These are phyloP conservation scores for Penicillium taxi DNA, from an alignment of 495 filamentous ascomycete genomes.

Conservation along the genomic window DNA sequence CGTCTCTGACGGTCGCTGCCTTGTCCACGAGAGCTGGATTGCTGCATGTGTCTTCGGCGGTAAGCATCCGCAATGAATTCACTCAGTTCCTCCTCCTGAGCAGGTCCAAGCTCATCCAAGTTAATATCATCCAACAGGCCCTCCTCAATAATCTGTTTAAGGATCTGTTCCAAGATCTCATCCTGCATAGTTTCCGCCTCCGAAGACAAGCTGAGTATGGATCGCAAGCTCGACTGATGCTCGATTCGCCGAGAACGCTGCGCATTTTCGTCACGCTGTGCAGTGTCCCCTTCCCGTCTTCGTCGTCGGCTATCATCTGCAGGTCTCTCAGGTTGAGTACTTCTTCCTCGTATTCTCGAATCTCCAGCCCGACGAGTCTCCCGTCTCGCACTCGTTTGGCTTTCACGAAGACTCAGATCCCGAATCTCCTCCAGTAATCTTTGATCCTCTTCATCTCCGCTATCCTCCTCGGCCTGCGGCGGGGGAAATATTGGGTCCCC, in stretches of 20 bases:
- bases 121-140: constrained; percentile 81
- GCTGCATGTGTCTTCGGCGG: constrained; percentile 53
- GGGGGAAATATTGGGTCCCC: constrained; percentile 60
- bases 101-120: constrained; percentile 66
- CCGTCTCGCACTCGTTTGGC: constrained; percentile 28
- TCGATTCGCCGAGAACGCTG: constrained; percentile 52
- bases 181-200: constrained; percentile 80
- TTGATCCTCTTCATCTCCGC: constrained; percentile 51
- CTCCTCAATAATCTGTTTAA: constrained; percentile 81
- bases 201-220: constrained; percentile 61
- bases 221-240: constrained; percentile 79
- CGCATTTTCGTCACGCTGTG: constrained; percentile 11
- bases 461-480: constrained; percentile 9
- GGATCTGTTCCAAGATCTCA: constrained; percentile 80
- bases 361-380: constrained; percentile 20
- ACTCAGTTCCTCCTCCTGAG: constrained; percentile 77
- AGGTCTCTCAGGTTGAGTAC: constrained; percentile 23
- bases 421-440: constrained; percentile 62
- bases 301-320: constrained; percentile 33
- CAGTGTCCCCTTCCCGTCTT: constrained; percentile 36
- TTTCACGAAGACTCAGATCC: constrained; percentile 63
- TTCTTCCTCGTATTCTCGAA: constrained; percentile 5
- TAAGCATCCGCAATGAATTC: constrained; percentile 85
- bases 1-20: constrained; percentile 21
- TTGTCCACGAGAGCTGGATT: constrained; percentile 24